These are phyloP conservation scores for Oryza coarctata DNA, from an alignment of 176 grass and related monocot genomes.

Conservation along the genomic window DNA sequence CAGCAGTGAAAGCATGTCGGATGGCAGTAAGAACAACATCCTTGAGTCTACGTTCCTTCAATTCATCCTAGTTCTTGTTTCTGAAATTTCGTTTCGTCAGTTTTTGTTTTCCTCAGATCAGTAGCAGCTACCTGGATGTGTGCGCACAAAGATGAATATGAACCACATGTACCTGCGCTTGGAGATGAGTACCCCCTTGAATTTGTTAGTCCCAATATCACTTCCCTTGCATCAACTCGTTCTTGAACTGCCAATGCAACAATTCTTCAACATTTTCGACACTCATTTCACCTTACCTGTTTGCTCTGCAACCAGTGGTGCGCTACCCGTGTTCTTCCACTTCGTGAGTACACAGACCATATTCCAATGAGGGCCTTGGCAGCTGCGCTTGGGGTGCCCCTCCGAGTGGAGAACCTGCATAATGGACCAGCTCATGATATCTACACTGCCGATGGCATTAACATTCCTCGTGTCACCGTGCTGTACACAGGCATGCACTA, in stretches of 20 bases:
- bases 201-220: slow-evolving; percentile 16
- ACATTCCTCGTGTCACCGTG: slow-evolving; percentile 12
- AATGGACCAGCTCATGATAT: neutral
- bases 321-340: neutral
- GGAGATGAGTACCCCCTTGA: neutral
- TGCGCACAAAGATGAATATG: slow-evolving; percentile 21
- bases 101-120: slow-evolving; percentile 47
- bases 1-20: neutral
- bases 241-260: slow-evolving; percentile 17
- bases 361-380: slow-evolving; percentile 28
- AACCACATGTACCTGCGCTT: neutral
- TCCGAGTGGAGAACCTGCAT: slow-evolving; percentile 28
- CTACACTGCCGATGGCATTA: neutral
- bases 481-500: slow-evolving; percentile 25
- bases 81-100: slow-evolving; percentile 35
- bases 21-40: slow-evolving; percentile 28
- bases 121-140: slow-evolving; percentile 40
- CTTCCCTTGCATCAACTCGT: slow-evolving; percentile 5
- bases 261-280: slow-evolving; percentile 22
- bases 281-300: neutral
- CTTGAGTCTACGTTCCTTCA: slow-evolving; percentile 11
- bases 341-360: neutral
- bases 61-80: slow-evolving; percentile 11
- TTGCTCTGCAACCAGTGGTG: slow-evolving; percentile 38
- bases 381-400: slow-evolving; percentile 4